Base-by-base conservation (phyloP, 805 yeast species). In the Candida dajiaensis region DNA sequence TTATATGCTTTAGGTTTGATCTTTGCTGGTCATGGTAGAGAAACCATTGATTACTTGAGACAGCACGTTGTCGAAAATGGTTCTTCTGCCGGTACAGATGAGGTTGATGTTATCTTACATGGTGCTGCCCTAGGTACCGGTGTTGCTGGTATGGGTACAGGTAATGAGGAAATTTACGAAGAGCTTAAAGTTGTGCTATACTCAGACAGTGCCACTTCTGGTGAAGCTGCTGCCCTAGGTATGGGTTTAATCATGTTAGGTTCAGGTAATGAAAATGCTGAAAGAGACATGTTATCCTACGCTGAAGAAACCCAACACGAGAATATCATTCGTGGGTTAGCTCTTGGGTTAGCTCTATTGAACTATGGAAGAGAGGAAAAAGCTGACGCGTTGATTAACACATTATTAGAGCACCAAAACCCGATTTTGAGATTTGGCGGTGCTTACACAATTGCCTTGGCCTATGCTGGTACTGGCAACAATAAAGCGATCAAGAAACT, bases 191-290 rank as follows among this genome's bases (percentile, higher is more conserved):
- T 82, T 41, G 88, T 92, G 4, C 70, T 94, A 52, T 90, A 83
- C 63, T 78, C 90, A 11, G 99, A 94, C 63, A 84, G 94, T 28
- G 98, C 97, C 3, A 77, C 88, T 37, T 87, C 97, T 7, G 96
- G 97, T 52, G 96, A 90, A 63, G 96, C 97, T 40, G 96, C 98
- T 25, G 97, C 96, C 40, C 73, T 92, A 54, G 89, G 94, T 31
- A 89, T 94, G 94, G 99, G 99, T 51, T 76, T 94, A 54, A 89
- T 88, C 13, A 88, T 88, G 96, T 76, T 92, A 49, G 99, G 99
- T 21, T 83, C 95, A 6, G 95, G 94, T 47, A 72, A 83, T 53
- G 78, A 78, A 53, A 69, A 70, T 36, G 88, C 87, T 9, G 68
- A 74, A 48, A 74, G 76, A 47, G 97, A 89, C 61, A 86, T 94